A percentile compares a stretch with the other conserved stretches of the same genome.
Conservation (phyloP, 495 filamentous ascomycete species). For the Cudoniella acicularis region DNA sequence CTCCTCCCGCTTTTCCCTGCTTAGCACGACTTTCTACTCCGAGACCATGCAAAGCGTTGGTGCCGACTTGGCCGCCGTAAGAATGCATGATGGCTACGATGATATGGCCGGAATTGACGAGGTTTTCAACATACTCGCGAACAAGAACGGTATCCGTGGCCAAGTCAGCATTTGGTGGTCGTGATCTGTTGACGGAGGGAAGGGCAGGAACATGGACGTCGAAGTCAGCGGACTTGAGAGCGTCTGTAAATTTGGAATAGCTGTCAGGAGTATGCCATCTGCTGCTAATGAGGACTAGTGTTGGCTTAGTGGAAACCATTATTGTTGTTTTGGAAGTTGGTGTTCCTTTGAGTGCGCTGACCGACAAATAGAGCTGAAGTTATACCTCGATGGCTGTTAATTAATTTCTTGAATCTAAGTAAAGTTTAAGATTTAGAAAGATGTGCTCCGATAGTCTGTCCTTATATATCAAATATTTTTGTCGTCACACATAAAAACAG, state of each 20-base stretch:
- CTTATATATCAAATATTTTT: too few relatives aligned
- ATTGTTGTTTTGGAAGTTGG: too few relatives aligned
- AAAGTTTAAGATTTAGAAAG: too few relatives aligned
- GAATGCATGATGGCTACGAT: conserved; percentile 34
- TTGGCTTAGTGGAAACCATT: too few relatives aligned
- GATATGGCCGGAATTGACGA: conserved; percentile 22
- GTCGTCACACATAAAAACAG: too few relatives aligned
- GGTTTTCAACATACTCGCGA: conserved; percentile 25
- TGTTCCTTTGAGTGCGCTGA: too few relatives aligned
- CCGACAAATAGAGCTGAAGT: too few relatives aligned
- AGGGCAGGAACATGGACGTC: conserved; percentile 31
- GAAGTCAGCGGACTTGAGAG: conserved; percentile 26
- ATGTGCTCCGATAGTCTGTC: too few relatives aligned
- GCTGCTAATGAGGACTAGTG: conserved; percentile 26
- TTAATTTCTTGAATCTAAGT: too few relatives aligned
- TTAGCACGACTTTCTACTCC: conserved; percentile 6
- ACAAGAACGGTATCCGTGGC: conserved; percentile 30
- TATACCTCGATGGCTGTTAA: too few relatives aligned
- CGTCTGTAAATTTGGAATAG: conserved; percentile 29
- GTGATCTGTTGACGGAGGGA: conserved; percentile 21
- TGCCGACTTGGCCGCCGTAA: conserved; percentile 33
- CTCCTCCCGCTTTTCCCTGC: conserved; percentile 18
- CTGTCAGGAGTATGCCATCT: conserved; percentile 29
- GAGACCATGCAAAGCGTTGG: conserved; percentile 28
- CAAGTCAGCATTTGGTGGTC: conserved; percentile 22